Evolutionary conservation across 805 yeast genomes (phyloP), one percentile per base, ranked within the genome.

Genomic region (Wickerhamomyces bisporus): DNA sequence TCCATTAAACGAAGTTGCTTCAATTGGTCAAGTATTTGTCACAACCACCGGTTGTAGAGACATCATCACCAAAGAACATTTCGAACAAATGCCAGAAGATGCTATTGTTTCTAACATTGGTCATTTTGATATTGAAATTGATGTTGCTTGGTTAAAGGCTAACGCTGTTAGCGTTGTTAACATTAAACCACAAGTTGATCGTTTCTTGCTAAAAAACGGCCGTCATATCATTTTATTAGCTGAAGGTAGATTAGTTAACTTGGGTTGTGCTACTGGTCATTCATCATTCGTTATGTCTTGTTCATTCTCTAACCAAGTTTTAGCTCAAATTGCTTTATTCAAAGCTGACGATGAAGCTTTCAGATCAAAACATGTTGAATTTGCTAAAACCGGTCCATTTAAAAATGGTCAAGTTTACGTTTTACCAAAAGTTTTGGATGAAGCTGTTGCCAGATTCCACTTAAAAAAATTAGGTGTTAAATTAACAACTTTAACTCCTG

Each of bases 21-120:
- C 82, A 41, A 67, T 79, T 51, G 98, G 98, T 68, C 98, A 93
- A 77, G 85, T 91, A 70, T 93, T 91, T 56, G 98, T 91, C 64
- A 91, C 98, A 67, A 93, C 98, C 69, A 91, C 98, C 53, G 98
- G 98, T 65, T 88, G 97, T 77, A 87, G 98, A 74, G 98, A 91
- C 70, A 91, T 91, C 68, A 88, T 91, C 75, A 82, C 84, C 53
- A 85, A 86, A 62, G 74, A 72, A 57, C 95, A 89, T 75, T 91
- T 91, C 68, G 72, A 72, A 56, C 71, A 68, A 57, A 93, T 91
- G 98, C 97, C 97, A 71, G 95, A 91, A 72, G 98, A 91, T 66
- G 98, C 98, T 58, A 93, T 91, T 67, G 98, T 91, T 50, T 93
- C 96, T 76, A 91, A 91, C 94, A 91, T 91, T 73, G 98, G 98